Conservation (phyloP, 129 eudicot genomes). For the Helichrysum umbraculigerum region DNA sequence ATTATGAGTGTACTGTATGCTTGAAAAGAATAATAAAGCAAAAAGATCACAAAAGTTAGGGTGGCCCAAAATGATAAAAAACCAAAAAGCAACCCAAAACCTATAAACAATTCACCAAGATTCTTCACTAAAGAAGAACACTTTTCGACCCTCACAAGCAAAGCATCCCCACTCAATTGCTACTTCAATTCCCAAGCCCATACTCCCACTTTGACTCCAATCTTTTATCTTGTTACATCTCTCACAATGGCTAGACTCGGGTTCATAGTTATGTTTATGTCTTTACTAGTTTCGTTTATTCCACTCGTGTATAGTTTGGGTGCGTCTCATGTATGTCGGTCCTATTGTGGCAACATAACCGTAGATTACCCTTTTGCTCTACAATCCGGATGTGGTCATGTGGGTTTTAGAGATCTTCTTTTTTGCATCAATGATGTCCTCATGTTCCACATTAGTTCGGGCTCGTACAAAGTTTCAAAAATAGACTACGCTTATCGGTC, state of each 20-base stretch:
- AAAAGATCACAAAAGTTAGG: slow-evolving; percentile 25
- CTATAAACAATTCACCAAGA: slow-evolving; percentile 54
- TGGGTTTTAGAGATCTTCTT: slow-evolving; percentile 69
- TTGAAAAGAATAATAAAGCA: slow-evolving; percentile 36
- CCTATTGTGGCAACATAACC: slow-evolving; percentile 86
- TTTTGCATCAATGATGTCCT: slow-evolving; percentile 88
- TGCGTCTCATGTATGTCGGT: slow-evolving; percentile 59
- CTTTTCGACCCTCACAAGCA: slow-evolving; percentile 46
- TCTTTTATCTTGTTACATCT: slow-evolving; percentile 12
- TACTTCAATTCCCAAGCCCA: slow-evolving; percentile 30
- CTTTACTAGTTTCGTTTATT: slow-evolving; percentile 17
- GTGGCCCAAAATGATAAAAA: slow-evolving; percentile 11
- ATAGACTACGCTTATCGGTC: slow-evolving; percentile 83
- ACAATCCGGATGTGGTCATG: slow-evolving; percentile 88
- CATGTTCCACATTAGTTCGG: slow-evolving; percentile 93
- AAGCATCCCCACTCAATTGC: slow-evolving; percentile 42
- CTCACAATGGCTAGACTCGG: slow-evolving; percentile 42
- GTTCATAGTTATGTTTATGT: slow-evolving; percentile 16
- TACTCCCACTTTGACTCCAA: slow-evolving; percentile 21
- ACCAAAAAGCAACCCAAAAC: slow-evolving; percentile 28
- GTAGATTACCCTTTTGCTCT: slow-evolving; percentile 83
- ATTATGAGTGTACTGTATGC: neutral
- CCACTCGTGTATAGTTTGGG: slow-evolving; percentile 32
- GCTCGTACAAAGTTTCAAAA: slow-evolving; percentile 78
- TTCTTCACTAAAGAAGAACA: slow-evolving; percentile 42